Evolutionary conservation across 78 protist species (phyloP), one percentile per base, ranked within the genome.

Genomic region (Isochrysis galbana): DNA sequence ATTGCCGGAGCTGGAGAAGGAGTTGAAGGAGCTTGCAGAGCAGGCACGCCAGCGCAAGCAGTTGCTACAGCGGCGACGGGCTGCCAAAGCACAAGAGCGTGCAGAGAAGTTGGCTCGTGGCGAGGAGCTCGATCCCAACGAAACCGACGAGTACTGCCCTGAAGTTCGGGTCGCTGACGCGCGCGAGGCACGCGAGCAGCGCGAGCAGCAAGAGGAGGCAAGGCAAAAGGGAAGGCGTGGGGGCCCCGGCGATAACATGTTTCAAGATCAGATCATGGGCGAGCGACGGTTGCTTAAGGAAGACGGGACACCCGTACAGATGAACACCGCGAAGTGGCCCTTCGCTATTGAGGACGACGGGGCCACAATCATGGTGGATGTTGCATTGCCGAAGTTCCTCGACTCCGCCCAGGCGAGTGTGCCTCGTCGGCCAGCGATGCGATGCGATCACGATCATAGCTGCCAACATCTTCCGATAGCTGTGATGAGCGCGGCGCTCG

Each of bases 401-500:
- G 92, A 91, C 72, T 93, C 95, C 5, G 77, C 96, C n/a, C 36
- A n/a, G 82, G 82, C 21, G 82, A 38, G 44, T 25, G 77, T 42
- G 61, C 72, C 42, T 19, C 14, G 17, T n/a, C n/a, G n/a, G n/a
- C n/a, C n/a, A n/a, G n/a, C n/a, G n/a, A n/a, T n/a, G n/a, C n/a
- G n/a, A n/a, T n/a, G n/a, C n/a, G n/a, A n/a, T n/a, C n/a, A n/a
- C n/a, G n/a, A n/a, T n/a, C n/a, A n/a, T n/a, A n/a, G n/a, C n/a
- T n/a, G n/a, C n/a, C n/a, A n/a, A n/a, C n/a, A n/a, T n/a, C n/a
- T n/a, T n/a, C n/a, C n/a, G n/a, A n/a, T n/a, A n/a, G n/a, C n/a
- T n/a, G n/a, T n/a, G n/a, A n/a, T n/a, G n/a, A n/a, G n/a, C n/a
- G n/a, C n/a, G n/a, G n/a, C n/a, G n/a, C n/a, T n/a, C n/a, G n/a